Evolutionary conservation across 2,329 filamentous ascomycete species (phyloP).

Genomic region (Neofusicoccum ribis): DNA sequence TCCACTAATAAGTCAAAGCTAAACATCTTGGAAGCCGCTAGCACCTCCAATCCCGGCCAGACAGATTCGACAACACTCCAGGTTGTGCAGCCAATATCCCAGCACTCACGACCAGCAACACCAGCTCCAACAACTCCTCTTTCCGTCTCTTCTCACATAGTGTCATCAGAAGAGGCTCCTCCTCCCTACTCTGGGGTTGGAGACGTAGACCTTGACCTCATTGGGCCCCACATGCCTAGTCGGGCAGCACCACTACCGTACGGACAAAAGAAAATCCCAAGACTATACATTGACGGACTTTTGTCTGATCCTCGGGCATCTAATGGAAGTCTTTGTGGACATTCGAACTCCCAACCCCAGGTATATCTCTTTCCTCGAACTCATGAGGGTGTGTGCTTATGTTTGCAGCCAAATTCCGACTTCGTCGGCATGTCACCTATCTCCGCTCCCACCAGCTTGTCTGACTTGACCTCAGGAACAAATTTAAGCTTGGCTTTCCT

Average conservation of each 20-base stretch:
- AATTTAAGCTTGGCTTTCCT: conserved; percentile 40
- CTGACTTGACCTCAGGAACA: conserved; percentile 25
- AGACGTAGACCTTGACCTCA: too few species aligned
- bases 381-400: background rate
- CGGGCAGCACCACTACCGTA: background rate
- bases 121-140: too few species aligned
- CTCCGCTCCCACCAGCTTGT: background rate
- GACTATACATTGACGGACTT: background rate
- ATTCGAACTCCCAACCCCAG: background rate
- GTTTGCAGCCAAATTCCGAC: background rate
- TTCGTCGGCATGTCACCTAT: background rate
- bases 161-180: background rate
- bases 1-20: too few species aligned
- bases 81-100: too few species aligned
- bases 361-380: background rate
- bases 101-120: too few species aligned
- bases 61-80: too few species aligned
- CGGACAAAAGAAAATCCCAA: background rate
- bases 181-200: background rate
- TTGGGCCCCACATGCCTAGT: too few species aligned
- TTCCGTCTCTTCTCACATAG: too few species aligned
- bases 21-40: too few species aligned
- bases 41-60: too few species aligned
- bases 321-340: background rate
- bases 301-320: background rate